These are phyloP conservation scores for Xylaria hypoxylon DNA, from an alignment of 2,329 filamentous ascomycete species.

Conservation along the genomic window DNA sequence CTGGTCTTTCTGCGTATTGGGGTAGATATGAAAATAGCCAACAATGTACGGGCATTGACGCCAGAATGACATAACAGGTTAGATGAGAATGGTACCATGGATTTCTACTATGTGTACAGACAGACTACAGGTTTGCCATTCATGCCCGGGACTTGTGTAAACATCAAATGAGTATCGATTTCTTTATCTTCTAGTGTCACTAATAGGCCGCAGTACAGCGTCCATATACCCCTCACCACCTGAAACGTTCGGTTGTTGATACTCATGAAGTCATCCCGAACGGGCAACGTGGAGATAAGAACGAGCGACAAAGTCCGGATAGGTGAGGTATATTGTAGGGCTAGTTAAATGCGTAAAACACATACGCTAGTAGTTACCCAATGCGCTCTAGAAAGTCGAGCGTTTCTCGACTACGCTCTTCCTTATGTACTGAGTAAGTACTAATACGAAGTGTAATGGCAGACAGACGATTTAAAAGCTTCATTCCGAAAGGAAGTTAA, in stretches of 20 bases:
- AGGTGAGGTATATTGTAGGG: not conserved
- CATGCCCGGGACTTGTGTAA: slow-evolving; percentile 5
- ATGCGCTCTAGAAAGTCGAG: not conserved
- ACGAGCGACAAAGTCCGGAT: not conserved
- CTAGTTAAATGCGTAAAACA: not conserved
- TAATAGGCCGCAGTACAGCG: not conserved
- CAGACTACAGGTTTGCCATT: slow-evolving; percentile 6
- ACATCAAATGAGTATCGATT: not conserved
- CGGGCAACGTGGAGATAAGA: not conserved
- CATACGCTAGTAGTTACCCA: not conserved
- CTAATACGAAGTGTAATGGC: not conserved
- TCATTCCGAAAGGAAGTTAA: not conserved
- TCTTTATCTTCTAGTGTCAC: not conserved
- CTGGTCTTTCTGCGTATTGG: slow-evolving; percentile 3
- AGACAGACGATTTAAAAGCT: not conserved
- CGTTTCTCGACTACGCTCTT: not conserved
- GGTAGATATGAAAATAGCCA: not conserved
- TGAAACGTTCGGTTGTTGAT: not conserved
- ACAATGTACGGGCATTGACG: slow-evolving; percentile 1
- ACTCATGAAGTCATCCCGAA: not conserved
- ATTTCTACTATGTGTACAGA: slow-evolving; percentile 6
- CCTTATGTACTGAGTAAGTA: not conserved
- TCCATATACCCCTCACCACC: slow-evolving; percentile 6
- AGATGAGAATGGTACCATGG: slow-evolving; percentile 9
- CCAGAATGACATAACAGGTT: slow-evolving; percentile 13